phyloP scores from a whole-genome alignment of 768 basidiomycete species.

The Mrakia blollopis region DNA sequence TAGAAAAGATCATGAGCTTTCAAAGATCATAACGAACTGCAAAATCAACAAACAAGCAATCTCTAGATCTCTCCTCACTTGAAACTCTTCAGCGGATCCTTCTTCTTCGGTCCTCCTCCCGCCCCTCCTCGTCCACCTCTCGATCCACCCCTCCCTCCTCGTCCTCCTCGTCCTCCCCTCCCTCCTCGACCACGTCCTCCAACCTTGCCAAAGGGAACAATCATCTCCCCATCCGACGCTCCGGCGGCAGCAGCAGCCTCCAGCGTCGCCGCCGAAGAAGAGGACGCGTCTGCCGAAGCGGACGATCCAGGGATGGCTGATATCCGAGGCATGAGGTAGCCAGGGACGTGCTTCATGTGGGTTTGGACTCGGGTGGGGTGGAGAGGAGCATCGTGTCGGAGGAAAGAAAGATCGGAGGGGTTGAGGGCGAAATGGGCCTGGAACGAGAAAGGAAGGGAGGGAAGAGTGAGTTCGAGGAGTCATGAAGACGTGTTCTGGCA shows the following conservation, averaged over 20 bases:
- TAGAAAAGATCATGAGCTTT: neutral
- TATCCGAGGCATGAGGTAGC: slow-evolving; percentile 80
- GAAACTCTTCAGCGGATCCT: slow-evolving; percentile 33
- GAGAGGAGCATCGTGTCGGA: slow-evolving; percentile 89
- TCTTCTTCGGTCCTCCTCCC: slow-evolving; percentile 29
- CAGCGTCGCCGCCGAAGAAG: neutral
- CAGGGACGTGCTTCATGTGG: slow-evolving; percentile 94
- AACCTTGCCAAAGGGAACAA: slow-evolving; percentile 31
- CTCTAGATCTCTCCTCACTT: slow-evolving; percentile 11
- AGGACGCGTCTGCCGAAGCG: neutral
- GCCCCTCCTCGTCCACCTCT: slow-evolving; percentile 21
- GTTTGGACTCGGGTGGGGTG: slow-evolving; percentile 84
- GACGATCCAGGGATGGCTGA: slow-evolving; percentile 52
- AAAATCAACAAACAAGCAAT: neutral
- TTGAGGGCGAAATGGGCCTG: slow-evolving; percentile 98
- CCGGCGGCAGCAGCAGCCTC: slow-evolving; percentile 13
- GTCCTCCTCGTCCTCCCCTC: slow-evolving; percentile 19
- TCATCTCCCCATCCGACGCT: slow-evolving; percentile 23
- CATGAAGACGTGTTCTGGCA: no score
- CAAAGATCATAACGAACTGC: no score
- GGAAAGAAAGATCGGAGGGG: slow-evolving; percentile 82
- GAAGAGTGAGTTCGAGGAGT: slow-evolving; percentile 10
- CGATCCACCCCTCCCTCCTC: slow-evolving; percentile 31
- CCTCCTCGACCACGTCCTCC: slow-evolving; percentile 27
- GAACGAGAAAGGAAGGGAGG: neutral